Percentiles rank a stretch among this genome's conserved stretches.
Conservation (phyloP, 805 yeast genomes). For the Brettanomyces naardenensis region DNA sequence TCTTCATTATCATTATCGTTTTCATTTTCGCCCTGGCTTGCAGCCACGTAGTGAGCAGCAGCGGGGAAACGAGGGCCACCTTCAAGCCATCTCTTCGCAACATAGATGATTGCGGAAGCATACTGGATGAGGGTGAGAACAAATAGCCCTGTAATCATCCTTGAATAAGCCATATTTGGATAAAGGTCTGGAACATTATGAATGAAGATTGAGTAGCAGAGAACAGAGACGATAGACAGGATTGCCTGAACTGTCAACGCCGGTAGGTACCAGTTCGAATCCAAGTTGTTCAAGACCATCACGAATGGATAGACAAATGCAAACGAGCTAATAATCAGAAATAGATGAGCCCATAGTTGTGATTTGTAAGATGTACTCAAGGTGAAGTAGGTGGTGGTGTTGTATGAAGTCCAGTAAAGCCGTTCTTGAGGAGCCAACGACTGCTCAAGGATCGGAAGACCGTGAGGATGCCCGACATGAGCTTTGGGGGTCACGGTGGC, state of each 20-base stretch:
- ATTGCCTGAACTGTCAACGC: constrained; percentile 43
- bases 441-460: constrained; percentile 65
- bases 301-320: constrained; percentile 59
- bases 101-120: constrained; percentile 41
- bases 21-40: no score
- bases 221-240: constrained; percentile 40
- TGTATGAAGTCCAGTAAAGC: constrained; percentile 69
- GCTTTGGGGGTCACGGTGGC: constrained; percentile 31
- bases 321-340: constrained; percentile 34
- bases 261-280: constrained; percentile 52
- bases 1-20: not conserved
- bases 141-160: constrained; percentile 55
- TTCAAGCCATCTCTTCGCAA: constrained; percentile 36
- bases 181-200: constrained; percentile 58
- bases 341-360: constrained; percentile 49
- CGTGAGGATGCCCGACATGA: constrained; percentile 50
- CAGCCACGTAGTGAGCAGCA: not conserved
- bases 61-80: constrained; percentile 3
- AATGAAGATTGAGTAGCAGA: constrained; percentile 50
- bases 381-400: constrained; percentile 69
- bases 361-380: constrained; percentile 39
- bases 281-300: constrained; percentile 54
- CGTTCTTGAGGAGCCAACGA: constrained; percentile 64
- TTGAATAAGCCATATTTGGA: constrained; percentile 67
- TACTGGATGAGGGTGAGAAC: constrained; percentile 47